Percentiles rank a stretch among this genome's conserved stretches.
Evolutionary conservation across 1,284 basidiomycete genomes (phyloP).

Genomic region (Malassezia furfur): DNA sequence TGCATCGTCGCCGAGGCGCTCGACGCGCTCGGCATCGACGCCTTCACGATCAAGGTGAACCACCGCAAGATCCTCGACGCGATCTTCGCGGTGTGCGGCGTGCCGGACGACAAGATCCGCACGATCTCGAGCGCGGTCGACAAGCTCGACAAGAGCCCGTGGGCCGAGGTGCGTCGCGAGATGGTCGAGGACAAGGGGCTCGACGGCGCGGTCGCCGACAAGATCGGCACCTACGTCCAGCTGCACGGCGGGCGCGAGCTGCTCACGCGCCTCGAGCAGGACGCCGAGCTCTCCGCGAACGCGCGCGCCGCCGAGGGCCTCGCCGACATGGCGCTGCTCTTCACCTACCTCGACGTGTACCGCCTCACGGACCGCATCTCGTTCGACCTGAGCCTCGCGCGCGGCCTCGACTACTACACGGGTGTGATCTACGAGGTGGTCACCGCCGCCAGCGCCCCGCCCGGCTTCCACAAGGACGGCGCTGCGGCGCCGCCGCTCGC

Average conservation of each 20-base stretch:
- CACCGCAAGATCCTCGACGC: constrained; percentile 96
- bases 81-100: constrained; percentile 92
- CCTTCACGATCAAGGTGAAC: constrained; percentile 87
- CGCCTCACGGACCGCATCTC: constrained; percentile 66
- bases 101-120: constrained; percentile 79
- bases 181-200: constrained; percentile 95
- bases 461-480: constrained; percentile 54
- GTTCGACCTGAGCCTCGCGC: constrained; percentile 89
- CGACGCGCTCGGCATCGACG: constrained; percentile 67
- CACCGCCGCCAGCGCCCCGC: constrained; percentile 83
- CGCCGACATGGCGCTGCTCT: constrained; percentile 79
- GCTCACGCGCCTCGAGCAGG: constrained; percentile 63
- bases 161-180: constrained; percentile 85
- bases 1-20: constrained; percentile 74
- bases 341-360: constrained; percentile 74
- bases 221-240: constrained; percentile 92
- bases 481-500: constrained; percentile 16
- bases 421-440: constrained; percentile 97
- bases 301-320: constrained; percentile 67
- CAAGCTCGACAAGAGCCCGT: constrained; percentile 89
- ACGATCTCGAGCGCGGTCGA: constrained; percentile 95
- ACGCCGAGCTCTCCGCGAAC: constrained; percentile 63
- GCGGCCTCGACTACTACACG: constrained; percentile 96
- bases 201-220: constrained; percentile 72
- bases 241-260: constrained; percentile 69